Conservation (phyloP, 257 asterid genomes). For the Lavandula angustifolia region DNA sequence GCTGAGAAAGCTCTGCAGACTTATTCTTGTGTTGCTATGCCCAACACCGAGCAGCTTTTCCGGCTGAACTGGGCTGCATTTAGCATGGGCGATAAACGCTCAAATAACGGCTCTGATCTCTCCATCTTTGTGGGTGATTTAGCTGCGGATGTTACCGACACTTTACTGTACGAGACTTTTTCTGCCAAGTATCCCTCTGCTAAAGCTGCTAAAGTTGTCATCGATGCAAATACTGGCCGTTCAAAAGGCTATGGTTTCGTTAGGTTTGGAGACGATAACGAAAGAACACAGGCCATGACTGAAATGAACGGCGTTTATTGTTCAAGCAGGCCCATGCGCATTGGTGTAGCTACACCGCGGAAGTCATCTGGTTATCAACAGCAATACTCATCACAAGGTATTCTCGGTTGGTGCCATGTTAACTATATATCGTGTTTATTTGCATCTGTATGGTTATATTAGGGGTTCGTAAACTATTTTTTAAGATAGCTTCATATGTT, state of each 20-base stretch:
- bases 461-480: neutral
- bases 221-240: constrained; percentile 83
- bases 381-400: constrained; percentile 77
- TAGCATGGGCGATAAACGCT: constrained; percentile 87
- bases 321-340: constrained; percentile 89
- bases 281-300: constrained; percentile 80
- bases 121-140: constrained; percentile 93
- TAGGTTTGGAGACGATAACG: constrained; percentile 89
- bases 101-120: constrained; percentile 79
- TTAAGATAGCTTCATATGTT: neutral
- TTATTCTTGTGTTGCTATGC: constrained; percentile 66
- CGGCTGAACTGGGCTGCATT: constrained; percentile 95
- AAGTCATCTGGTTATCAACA: constrained; percentile 74
- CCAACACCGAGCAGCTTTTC: constrained; percentile 77
- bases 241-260: constrained; percentile 95
- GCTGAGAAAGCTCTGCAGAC: constrained; percentile 88
- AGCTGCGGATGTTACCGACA: constrained; percentile 91
- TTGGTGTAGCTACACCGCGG: constrained; percentile 89
- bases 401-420: neutral
- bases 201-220: constrained; percentile 89
- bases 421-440: constrained; percentile 7
- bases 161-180: constrained; percentile 77
- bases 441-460: neutral
- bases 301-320: constrained; percentile 87
- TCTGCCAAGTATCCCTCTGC: constrained; percentile 72